Percentiles rank a stretch among this genome's conserved stretches.
phyloP scores from a whole-genome alignment of 768 basidiomycete species.

The Cystobasidium onofrii region DNA sequence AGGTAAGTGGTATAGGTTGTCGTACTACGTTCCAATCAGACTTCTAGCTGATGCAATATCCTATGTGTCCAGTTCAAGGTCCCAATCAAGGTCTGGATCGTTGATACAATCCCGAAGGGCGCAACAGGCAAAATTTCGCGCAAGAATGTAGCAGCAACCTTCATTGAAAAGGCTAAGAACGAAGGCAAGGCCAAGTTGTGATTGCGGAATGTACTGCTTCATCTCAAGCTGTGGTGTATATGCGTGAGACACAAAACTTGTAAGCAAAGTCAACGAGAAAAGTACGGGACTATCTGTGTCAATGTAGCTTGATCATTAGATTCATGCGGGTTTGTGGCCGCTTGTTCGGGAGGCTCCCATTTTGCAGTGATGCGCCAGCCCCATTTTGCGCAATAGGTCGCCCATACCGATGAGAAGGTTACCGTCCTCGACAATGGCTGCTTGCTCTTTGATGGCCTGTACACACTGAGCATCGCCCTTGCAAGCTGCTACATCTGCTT shows the following conservation, averaged over 20 bases:
- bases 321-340: too few species aligned
- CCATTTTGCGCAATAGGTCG: neutral
- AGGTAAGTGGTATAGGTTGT: conserved; percentile 12
- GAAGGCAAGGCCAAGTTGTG: conserved; percentile 37
- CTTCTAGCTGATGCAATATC: neutral
- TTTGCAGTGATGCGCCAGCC: neutral
- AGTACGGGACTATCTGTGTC: neutral
- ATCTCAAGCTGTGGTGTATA: too few species aligned
- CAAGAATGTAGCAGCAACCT: conserved; percentile 37
- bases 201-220: neutral
- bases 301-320: neutral
- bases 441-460: neutral
- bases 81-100: conserved; percentile 37
- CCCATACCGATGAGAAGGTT: neutral
- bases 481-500: neutral
- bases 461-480: neutral
- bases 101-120: conserved; percentile 39
- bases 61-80: conserved; percentile 36
- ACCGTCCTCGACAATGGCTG: neutral
- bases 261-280: neutral
- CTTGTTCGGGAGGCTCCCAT: too few species aligned
- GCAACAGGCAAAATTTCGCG: conserved; percentile 41
- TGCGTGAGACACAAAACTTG: neutral
- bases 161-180: conserved; percentile 34
- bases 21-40: neutral